Base-by-base conservation (phyloP, 2,329 filamentous ascomycete species). In the Monosporascus cannonballus region DNA sequence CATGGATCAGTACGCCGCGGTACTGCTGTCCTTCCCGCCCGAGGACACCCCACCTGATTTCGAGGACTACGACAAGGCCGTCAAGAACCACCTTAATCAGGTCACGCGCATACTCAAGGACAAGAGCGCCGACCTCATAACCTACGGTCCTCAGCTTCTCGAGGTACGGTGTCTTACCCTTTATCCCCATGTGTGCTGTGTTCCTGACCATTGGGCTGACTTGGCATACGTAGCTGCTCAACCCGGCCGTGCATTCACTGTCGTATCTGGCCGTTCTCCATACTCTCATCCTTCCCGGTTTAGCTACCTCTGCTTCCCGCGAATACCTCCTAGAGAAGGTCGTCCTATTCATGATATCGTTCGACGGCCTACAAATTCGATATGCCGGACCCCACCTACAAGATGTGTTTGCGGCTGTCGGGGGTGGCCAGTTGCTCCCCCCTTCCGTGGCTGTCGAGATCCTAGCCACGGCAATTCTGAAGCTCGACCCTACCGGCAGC, bases 401-500 rank as follows among this genome's bases (percentile, higher is more conserved):
- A n/a, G 64, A 68, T 2, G 60, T 83, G 2, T 68, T 83, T 22
- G 68, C 72, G 2, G 64, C 64, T 45, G 64, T 78, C 15, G 65
- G 65, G 2, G 65, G 61, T 3, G 71, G 72, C 39, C 67, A 68
- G 41, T 48, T 76, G 47, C 51, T 69, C n/a, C 65, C 65, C 41
- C 69, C 78, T 17, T 66, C 68, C 1, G 66, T 79, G 48, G 72
- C 77, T 0, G 71, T 78, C 14, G 70, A 76, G 27, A 61, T 73
- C 8, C 65, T 80, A 7, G 67, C 76, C 6, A 67, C 66, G 2
- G 85, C 84, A 3, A 76, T 92, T 57, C 70, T 84, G 14, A 79
- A 79, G 51, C 72, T 92, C 52, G 87, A 92, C 58, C 84, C 86
- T 2, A 77, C 78, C 14, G 82, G 79, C 27, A 79, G 79, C 48